Conservation (phyloP, 2,329 filamentous ascomycete genomes). For the Tolypocladium inflatum region DNA sequence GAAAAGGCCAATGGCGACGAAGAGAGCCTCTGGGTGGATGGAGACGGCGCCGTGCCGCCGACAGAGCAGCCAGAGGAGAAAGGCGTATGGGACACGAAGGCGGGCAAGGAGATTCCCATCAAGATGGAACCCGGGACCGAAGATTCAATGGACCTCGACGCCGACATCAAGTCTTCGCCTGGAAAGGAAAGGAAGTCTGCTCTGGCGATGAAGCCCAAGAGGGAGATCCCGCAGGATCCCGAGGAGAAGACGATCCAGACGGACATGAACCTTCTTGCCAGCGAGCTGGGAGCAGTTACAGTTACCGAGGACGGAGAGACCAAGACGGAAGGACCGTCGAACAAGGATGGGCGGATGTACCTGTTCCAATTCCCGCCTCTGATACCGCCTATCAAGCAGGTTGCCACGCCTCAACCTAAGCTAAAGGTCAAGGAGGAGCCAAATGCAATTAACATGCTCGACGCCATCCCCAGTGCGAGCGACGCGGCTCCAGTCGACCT, state of each 20-base stretch:
- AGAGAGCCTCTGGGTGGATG: slow-evolving; percentile 36
- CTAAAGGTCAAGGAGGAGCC: slow-evolving; percentile 33
- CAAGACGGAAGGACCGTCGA: slow-evolving; percentile 17
- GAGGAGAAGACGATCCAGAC: slow-evolving; percentile 29
- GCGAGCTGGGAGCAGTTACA: slow-evolving; percentile 30
- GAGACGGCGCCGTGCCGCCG: slow-evolving; percentile 15
- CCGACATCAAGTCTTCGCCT: slow-evolving; percentile 12
- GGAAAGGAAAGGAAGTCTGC: slow-evolving; percentile 13
- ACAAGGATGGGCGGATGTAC: slow-evolving; percentile 48
- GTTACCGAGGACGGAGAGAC: slow-evolving; percentile 18
- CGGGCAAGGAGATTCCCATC: slow-evolving; percentile 24
- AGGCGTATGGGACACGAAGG: slow-evolving; percentile 35
- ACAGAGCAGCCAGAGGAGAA: slow-evolving; percentile 23
- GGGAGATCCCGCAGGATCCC: slow-evolving; percentile 19
- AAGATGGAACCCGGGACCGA: slow-evolving; percentile 36
- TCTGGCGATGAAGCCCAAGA: slow-evolving; percentile 11
- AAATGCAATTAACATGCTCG: slow-evolving; percentile 27
- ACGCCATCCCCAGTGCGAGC: slow-evolving; percentile 2
- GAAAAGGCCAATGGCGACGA: slow-evolving; percentile 36
- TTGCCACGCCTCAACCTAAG: slow-evolving; percentile 12
- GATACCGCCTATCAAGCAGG: slow-evolving; percentile 41
- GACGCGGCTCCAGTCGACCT: slow-evolving; percentile 29
- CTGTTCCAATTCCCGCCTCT: slow-evolving; percentile 57
- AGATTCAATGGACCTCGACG: slow-evolving; percentile 31
- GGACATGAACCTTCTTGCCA: slow-evolving; percentile 31